Evolutionary conservation across 495 filamentous ascomycete species (phyloP).

Genomic region (Rhizodiscina lignyota): DNA sequence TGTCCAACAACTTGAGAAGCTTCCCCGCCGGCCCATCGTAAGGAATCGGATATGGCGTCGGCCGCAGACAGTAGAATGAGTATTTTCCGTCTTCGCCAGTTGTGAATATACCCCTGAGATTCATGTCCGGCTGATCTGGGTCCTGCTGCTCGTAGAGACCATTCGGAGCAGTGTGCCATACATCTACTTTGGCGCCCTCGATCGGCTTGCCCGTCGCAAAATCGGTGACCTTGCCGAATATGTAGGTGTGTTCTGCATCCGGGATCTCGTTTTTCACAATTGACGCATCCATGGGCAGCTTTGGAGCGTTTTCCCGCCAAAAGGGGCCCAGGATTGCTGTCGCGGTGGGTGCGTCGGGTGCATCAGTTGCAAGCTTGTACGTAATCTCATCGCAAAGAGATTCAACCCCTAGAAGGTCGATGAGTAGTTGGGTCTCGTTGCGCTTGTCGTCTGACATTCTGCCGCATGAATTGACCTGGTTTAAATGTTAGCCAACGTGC

Average conservation of each 20-base stretch:
- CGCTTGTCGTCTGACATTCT: conserved; percentile 52
- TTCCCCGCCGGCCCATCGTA: conserved; percentile 42
- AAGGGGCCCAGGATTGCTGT: conserved; percentile 66
- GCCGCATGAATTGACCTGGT: conserved; percentile 62
- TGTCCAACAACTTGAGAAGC: conserved; percentile 39
- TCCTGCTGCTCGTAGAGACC: conserved; percentile 74
- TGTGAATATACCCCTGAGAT: conserved; percentile 53
- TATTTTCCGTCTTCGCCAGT: conserved; percentile 51
- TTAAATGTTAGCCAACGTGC: too few species aligned
- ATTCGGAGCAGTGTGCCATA: conserved; percentile 65
- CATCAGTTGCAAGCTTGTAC: conserved; percentile 39
- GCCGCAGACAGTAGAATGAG: conserved; percentile 48
- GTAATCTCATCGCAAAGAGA: conserved; percentile 67
- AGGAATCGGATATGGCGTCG: conserved; percentile 57
- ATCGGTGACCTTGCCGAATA: conserved; percentile 48
- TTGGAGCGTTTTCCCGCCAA: conserved; percentile 53
- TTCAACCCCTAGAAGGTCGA: conserved; percentile 58
- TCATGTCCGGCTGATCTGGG: conserved; percentile 50
- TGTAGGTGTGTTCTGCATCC: conserved; percentile 37
- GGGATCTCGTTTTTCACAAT: conserved; percentile 30
- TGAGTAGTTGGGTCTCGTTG: conserved; percentile 57
- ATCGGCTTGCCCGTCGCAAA: conserved; percentile 40
- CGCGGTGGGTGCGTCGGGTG: conserved; percentile 37
- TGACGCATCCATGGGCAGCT: conserved; percentile 42
- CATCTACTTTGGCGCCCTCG: conserved; percentile 45